These are phyloP conservation scores for Amanita inopinata DNA, from an alignment of 768 basidiomycete genomes.

Conservation along the genomic window DNA sequence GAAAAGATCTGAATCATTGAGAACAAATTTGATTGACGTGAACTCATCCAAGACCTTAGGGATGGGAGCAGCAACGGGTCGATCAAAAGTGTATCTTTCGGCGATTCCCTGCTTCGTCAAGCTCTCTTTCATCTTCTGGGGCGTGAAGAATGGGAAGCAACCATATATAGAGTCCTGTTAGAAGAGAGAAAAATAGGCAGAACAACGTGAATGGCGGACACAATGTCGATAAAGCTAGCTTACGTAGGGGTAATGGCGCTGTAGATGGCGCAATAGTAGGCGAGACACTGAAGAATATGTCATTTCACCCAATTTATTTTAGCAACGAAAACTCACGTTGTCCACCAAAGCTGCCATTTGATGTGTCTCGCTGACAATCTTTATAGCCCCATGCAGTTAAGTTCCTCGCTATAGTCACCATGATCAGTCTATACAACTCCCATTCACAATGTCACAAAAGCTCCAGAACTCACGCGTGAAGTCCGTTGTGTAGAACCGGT, in stretches of 20 bases:
- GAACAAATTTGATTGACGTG: constrained; percentile 24
- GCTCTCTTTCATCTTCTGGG: constrained; percentile 28
- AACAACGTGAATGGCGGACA: constrained; percentile 9
- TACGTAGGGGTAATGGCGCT: constrained; percentile 30
- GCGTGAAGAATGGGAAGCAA: constrained; percentile 61
- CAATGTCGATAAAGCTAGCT: neutral
- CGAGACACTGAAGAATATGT: constrained; percentile 25
- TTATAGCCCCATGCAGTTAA: constrained; percentile 44
- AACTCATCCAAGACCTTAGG: constrained; percentile 24
- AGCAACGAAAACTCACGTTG: constrained; percentile 18
- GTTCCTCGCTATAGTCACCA: constrained; percentile 26
- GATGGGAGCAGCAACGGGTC: constrained; percentile 23
- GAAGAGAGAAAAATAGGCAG: too few relatives aligned
- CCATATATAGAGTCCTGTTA: constrained; percentile 44
- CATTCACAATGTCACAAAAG: neutral
- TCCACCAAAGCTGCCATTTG: constrained; percentile 29
- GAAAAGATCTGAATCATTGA: constrained; percentile 26
- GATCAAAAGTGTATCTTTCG: constrained; percentile 31
- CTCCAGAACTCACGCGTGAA: constrained; percentile 33
- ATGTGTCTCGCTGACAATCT: constrained; percentile 33
- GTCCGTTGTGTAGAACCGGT: constrained; percentile 43
- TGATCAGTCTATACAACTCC: neutral
- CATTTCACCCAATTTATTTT: neutral
- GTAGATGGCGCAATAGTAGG: constrained; percentile 35
- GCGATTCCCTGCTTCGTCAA: constrained; percentile 29